Evolutionary conservation across 106 monocot genomes (phyloP).

Genomic region (Acorus calamus): DNA sequence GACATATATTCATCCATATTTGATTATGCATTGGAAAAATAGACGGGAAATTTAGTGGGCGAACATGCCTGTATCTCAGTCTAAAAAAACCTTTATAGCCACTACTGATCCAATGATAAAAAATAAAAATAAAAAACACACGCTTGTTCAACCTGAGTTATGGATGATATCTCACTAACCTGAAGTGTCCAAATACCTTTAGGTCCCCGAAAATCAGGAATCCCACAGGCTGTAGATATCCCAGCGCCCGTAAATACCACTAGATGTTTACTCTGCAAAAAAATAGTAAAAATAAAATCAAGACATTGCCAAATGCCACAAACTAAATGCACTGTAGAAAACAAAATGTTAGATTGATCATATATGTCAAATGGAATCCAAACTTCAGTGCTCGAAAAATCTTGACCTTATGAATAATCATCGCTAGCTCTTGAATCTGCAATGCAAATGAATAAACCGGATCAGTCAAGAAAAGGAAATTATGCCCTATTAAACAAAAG

Average conservation of each 20-base stretch:
- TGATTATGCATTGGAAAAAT: too few species aligned
- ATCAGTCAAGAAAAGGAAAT: neutral
- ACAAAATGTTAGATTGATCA: neutral
- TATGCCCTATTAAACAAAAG: too few species aligned
- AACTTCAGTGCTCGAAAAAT: too few species aligned
- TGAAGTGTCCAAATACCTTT: slow-evolving; percentile 99
- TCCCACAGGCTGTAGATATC: slow-evolving; percentile 97
- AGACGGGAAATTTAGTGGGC: too few species aligned
- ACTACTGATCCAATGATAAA: too few species aligned
- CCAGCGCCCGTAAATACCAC: slow-evolving; percentile 97
- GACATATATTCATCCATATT: too few species aligned
- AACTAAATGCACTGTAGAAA: neutral
- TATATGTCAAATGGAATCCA: too few species aligned
- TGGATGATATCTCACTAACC: slow-evolving; percentile 26
- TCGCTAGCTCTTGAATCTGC: slow-evolving; percentile 86
- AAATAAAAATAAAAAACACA: too few species aligned
- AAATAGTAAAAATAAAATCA: neutral
- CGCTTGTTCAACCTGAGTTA: too few species aligned
- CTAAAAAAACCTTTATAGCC: too few species aligned
- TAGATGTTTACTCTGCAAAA: slow-evolving; percentile 81
- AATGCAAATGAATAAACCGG: slow-evolving; percentile 3
- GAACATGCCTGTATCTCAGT: too few species aligned
- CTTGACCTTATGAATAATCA: slow-evolving; percentile 61
- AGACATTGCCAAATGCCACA: neutral
- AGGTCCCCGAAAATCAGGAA: slow-evolving; percentile 99